Conservation (phyloP, 306 rosid genomes). For the Trifolium subterraneum region DNA sequence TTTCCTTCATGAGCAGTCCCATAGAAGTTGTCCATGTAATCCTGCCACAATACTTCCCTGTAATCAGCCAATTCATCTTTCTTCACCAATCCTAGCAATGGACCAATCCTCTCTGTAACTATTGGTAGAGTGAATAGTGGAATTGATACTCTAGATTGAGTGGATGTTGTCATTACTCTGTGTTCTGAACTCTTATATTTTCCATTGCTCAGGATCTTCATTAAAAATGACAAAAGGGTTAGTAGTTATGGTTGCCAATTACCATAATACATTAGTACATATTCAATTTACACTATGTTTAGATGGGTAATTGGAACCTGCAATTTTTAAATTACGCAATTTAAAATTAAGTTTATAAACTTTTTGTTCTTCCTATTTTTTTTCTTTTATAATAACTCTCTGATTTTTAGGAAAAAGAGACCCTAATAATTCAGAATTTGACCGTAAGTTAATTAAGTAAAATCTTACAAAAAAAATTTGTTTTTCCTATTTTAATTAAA, state of each 20-base stretch:
- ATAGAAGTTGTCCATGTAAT: conserved; percentile 66
- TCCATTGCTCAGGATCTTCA: conserved; percentile 67
- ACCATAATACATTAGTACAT: too few species aligned
- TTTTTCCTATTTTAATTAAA: too few species aligned
- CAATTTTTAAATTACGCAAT: too few species aligned
- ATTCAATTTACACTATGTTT: too few species aligned
- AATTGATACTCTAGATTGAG: conserved; percentile 62
- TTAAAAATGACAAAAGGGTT: neutral
- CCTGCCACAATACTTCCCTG: conserved; percentile 53
- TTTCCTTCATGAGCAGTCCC: conserved; percentile 62
- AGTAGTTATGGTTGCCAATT: neutral
- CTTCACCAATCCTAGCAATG: conserved; percentile 52
- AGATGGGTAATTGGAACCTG: too few species aligned
- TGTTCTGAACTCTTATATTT: conserved; percentile 72
- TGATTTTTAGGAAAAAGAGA: too few species aligned
- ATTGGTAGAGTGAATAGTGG: conserved; percentile 54
- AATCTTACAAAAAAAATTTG: too few species aligned
- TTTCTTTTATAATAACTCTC: too few species aligned
- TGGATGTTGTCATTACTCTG: conserved; percentile 55
- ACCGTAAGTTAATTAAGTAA: too few species aligned
- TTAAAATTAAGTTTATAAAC: too few species aligned
- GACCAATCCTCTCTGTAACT: conserved; percentile 51
- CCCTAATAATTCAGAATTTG: too few species aligned
- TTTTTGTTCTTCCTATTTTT: too few species aligned
- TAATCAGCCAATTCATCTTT: conserved; percentile 57